Conservation (phyloP, 768 basidiomycete species). For the Suillus luteus region DNA sequence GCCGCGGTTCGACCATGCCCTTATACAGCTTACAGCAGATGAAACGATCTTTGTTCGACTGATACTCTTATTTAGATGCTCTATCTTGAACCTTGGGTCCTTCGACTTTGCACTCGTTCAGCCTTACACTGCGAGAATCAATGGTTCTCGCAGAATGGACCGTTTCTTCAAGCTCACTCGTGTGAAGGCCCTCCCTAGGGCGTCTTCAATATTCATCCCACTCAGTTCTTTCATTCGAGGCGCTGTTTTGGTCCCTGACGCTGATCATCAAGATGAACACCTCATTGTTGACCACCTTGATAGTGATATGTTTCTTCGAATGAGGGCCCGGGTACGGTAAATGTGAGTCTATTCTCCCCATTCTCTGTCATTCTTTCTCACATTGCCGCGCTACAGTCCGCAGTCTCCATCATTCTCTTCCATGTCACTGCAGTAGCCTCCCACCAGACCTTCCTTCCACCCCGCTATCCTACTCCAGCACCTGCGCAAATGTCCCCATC, state of each 20-base stretch:
- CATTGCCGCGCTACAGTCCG: not conserved
- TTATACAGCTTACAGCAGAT: not conserved
- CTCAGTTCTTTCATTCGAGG: slow-evolving; percentile 33
- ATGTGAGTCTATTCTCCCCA: not conserved
- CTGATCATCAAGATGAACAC: slow-evolving; percentile 20
- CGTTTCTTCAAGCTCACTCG: slow-evolving; percentile 4
- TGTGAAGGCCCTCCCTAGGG: slow-evolving; percentile 9
- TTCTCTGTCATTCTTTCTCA: not conserved
- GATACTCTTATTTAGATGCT: slow-evolving; percentile 7
- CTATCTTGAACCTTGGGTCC: not conserved
- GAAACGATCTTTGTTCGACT: not conserved
- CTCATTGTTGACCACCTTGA: slow-evolving; percentile 34
- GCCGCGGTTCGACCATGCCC: slow-evolving; percentile 27
- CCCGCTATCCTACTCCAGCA: no score
- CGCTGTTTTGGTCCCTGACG: slow-evolving; percentile 27
- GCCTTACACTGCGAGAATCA: slow-evolving; percentile 1
- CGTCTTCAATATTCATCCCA: slow-evolving; percentile 26
- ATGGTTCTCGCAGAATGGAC: not conserved
- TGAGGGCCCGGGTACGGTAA: not conserved
- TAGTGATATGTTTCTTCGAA: slow-evolving; percentile 29
- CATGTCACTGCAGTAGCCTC: no score
- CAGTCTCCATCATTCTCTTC: not conserved
- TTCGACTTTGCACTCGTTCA: slow-evolving; percentile 14
- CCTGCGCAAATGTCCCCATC: no score
- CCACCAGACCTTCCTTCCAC: no score